Evolutionary conservation across 345 rosid species (phyloP), one percentile per base, ranked within the genome.

Genomic region (Salix caprea): DNA sequence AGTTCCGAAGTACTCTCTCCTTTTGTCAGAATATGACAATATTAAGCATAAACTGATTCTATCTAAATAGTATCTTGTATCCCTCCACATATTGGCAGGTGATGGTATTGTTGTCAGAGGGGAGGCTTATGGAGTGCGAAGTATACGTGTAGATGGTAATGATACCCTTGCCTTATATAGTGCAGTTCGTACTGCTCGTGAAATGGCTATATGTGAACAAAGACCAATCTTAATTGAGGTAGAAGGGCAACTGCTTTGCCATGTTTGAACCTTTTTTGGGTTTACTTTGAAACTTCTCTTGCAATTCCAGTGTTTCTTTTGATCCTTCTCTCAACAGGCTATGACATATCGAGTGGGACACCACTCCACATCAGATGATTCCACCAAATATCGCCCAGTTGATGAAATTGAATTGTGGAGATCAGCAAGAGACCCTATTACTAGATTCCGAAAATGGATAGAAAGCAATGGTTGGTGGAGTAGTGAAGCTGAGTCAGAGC

Each of bases 351-450:
- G 98, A 32, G 94, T 86, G 0, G 97, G 97, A 58, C 97, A 91
- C 86, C 97, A 94, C 86, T 86, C 97, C 30, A 92, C 98, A 70
- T 92, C 98, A 67, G 97, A 94, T 87, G 97, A 94, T 82, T 94
- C 98, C 65, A 92, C 95, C 67, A 92, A 84, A 80, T 94, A 94
- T 78, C 97, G 97, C 36, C 80, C 94, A 64, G 82, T 83, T 1
- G 82, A 84, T 69, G 98, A 92, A 81, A 90, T 94, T 13, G 88
- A 92, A 81, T 83, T 81, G 88, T 91, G 98, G 97, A 84, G 82
- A 80, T 76, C 67, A 56, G 82, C 82, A 50, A 81, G 86, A 82
- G 91, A 89, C 75, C 98, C 98, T 0, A 70, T 94, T 32, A 76
- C 81, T 65, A 86, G 91, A 85, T 90, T 89, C 67, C 81, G 88